Evolutionary conservation across 306 rosid species (phyloP).

Genomic region (Cucurbita moschata): DNA sequence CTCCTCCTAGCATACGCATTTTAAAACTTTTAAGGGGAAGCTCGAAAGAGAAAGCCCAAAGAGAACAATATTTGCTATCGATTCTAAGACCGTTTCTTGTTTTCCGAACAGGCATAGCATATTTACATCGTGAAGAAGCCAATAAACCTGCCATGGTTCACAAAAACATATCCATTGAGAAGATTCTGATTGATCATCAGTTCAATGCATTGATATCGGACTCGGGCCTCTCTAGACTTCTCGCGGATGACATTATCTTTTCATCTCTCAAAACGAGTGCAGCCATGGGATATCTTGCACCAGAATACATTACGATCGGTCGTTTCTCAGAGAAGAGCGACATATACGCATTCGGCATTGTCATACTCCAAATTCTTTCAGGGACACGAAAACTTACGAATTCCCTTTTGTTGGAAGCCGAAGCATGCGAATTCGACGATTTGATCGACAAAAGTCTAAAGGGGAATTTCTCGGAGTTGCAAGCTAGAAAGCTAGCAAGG

Average conservation of each 20-base stretch:
- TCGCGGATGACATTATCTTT: constrained; percentile 84
- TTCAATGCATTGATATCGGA: constrained; percentile 66
- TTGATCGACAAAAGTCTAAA: constrained; percentile 39
- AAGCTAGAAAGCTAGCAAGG: constrained; percentile 47
- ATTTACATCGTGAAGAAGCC: constrained; percentile 52
- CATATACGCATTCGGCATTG: constrained; percentile 80
- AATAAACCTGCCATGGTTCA: constrained; percentile 63
- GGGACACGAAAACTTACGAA: constrained; percentile 40
- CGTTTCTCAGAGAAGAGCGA: constrained; percentile 88
- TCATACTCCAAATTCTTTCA: constrained; percentile 63
- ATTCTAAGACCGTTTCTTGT: constrained; percentile 4
- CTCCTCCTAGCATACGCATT: no score
- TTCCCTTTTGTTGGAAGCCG: constrained; percentile 40
- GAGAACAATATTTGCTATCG: not conserved
- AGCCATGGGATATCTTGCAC: constrained; percentile 97
- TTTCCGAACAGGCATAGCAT: constrained; percentile 45
- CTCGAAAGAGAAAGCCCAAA: no score
- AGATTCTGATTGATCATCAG: constrained; percentile 54
- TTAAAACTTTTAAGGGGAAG: no score
- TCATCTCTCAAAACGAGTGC: constrained; percentile 89
- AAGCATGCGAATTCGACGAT: constrained; percentile 37
- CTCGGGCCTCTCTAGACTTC: constrained; percentile 72
- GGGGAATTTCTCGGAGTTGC: constrained; percentile 43
- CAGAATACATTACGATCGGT: constrained; percentile 80
- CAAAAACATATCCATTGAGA: constrained; percentile 80